These are phyloP conservation scores for Umbelopsis sp. DNA, from an alignment of 371 early-diverging fungal genomes.

Conservation along the genomic window DNA sequence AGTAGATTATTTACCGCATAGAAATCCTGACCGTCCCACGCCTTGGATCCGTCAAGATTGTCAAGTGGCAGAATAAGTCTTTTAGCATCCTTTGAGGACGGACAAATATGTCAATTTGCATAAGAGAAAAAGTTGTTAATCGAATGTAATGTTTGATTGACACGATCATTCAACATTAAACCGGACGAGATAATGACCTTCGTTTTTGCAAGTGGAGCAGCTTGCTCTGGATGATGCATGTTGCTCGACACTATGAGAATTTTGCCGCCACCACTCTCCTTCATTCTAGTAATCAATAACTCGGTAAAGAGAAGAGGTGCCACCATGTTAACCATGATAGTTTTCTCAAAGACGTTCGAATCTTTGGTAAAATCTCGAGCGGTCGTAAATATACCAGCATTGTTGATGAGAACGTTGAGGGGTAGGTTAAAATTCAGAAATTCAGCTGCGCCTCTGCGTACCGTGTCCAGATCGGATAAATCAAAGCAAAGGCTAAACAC, in stretches of 20 bases:
- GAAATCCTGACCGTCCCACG: conserved; percentile 24
- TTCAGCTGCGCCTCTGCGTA: conserved; percentile 25
- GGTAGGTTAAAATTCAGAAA: conserved; percentile 28
- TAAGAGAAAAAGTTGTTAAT: no score
- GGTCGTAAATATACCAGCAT: background rate
- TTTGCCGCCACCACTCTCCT: conserved; percentile 20
- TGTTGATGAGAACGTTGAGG: conserved; percentile 1
- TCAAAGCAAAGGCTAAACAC: conserved; percentile 32
- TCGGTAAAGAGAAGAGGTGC: conserved; percentile 39
- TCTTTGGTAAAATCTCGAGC: conserved; percentile 19
- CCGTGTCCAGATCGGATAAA: conserved; percentile 26
- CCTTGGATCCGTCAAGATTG: conserved; percentile 28
- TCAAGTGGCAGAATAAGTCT: conserved; percentile 26
- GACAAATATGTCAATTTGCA: background rate
- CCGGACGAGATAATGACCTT: background rate
- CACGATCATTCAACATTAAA: background rate
- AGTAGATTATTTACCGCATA: conserved; percentile 21
- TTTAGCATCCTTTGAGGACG: background rate
- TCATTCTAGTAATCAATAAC: conserved; percentile 29
- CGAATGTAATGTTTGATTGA: no score
- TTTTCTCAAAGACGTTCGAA: conserved; percentile 28
- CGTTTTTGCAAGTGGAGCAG: background rate
- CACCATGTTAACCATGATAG: conserved; percentile 40
- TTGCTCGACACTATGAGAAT: conserved; percentile 42
- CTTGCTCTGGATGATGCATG: conserved; percentile 31